Evolutionary conservation across 1,284 basidiomycete species (phyloP), one percentile per base, ranked within the genome.

Genomic region (Apiotrichum akiyoshidainum): DNA sequence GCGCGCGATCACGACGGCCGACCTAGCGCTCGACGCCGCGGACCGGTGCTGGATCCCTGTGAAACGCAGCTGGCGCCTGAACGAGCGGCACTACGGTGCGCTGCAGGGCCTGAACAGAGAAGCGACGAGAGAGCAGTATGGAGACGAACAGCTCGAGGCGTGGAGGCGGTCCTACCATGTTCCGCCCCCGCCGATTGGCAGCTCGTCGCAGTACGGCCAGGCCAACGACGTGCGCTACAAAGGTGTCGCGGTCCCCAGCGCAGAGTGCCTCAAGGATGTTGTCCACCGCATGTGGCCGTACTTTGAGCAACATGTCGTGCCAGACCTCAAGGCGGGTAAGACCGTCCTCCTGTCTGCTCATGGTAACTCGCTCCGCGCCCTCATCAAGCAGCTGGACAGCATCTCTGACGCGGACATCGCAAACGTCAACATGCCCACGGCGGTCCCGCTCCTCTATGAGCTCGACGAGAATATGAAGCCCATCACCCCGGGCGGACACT

Each of bases 181-280:
- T 9, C 54, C 22, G 12, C 54, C 54, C 11, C 54, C 54, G 7
- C 31, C 40, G 5, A 55, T 55, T 40, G 54, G 50, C n/a, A 40
- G 19, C 16, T 39, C 17, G 8, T 42, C 54, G 2, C 19, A 49
- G 33, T 55, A 34, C 39, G 22, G 39, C 33, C 46, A 55, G 40
- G 33, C n/a, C 19, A 13, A 17, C 26, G 54, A 55, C 14, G 13
- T 16, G 40, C 46, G 40, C 17, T 55, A 55, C 54, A 21, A 34
- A 10, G 47, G 37, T 21, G 40, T 52, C 21, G 13, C 33, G 17
- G 41, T 55, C 2, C 54, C 54, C 1, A 31, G 19, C 12, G 26
- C 46, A 31, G 54, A 55, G 47, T 55, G 54, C 33, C 54, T 55
- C 46, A 55, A 55, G 54, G 54, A 55, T 21, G 54, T 55, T 12